Evolutionary conservation across 106 monocot genomes (phyloP), one percentile per base, ranked within the genome.

Genomic region (Dioscorea dumetorum): DNA sequence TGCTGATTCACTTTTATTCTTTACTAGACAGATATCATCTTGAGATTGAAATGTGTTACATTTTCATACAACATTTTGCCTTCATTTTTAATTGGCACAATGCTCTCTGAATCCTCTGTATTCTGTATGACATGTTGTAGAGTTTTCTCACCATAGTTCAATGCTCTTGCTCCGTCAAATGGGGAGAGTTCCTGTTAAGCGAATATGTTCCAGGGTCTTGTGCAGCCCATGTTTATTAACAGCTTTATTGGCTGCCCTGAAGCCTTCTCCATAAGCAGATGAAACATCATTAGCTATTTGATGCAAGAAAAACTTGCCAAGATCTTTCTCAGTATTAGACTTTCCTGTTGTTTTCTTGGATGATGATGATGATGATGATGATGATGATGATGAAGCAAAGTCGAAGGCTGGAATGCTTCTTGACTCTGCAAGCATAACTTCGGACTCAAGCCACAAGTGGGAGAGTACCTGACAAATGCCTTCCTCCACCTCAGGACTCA

Each of bases 361-460:
- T 61, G 85, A 12, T 3, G 23, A 52, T 16, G 62, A 62, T 18
- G 85, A 79, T 0, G 87, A 90, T 5, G 88, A 93, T 20, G 88
- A 77, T 16, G 91, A 69, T 48, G 75, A n/a, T n/a, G n/a, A 77
- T 12, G 91, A 69, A 51, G 75, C 77, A 41, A 54, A 60, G 24
- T 73, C 65, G 0, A 81, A 79, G 34, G 81, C 66, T 28, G 82
- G 77, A 48, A 65, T 63, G 60, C 50, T 67, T 28, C 32, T 71
- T 33, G 83, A 51, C 16, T 60, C 71, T 0, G 88, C 41, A 10
- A 8, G 83, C 67, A 87, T 52, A 2, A 91, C 81, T 75, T 95
- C 95, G 8, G 95, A 91, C 74, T 95, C 91, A 13, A 95, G 91
- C 95, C 95, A 95, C 86, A 95, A 83, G 49, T 95, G 71, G 60